Conservation (phyloP, 2,329 filamentous ascomycete genomes). For the Epichloe scottii region DNA sequence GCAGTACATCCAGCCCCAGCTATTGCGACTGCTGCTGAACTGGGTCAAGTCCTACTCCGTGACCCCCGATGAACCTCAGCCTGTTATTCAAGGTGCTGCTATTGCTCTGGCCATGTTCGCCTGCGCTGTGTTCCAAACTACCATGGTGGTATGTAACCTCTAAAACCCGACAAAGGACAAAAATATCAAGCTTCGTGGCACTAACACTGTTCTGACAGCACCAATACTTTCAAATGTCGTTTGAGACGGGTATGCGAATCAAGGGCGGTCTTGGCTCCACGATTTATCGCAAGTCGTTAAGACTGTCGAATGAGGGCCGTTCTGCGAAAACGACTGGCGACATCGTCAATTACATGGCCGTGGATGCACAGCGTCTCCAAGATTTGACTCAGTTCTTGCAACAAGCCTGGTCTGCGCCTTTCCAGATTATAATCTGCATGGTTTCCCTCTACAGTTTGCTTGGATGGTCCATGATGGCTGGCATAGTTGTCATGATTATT, state of each 20-base stretch:
- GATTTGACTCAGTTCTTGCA: constrained; percentile 93
- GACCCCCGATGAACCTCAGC: constrained; percentile 49
- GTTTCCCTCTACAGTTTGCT: constrained; percentile 90
- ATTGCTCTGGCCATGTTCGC: constrained; percentile 90
- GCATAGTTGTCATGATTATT: constrained; percentile 85
- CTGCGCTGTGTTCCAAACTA: constrained; percentile 75
- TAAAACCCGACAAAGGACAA: background rate
- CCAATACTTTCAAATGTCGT: constrained; percentile 93
- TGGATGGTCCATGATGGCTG: constrained; percentile 88
- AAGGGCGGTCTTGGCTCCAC: constrained; percentile 81
- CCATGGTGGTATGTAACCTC: constrained; percentile 46
- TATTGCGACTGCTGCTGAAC: constrained; percentile 69
- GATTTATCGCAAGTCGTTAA: constrained; percentile 86
- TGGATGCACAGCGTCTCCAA: constrained; percentile 89
- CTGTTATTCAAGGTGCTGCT: constrained; percentile 69
- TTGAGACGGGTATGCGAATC: constrained; percentile 93
- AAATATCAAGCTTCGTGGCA: background rate
- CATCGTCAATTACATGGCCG: constrained; percentile 99
- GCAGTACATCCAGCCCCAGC: constrained; percentile 82
- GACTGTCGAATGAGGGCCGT: constrained; percentile 84
- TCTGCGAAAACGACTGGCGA: constrained; percentile 85
- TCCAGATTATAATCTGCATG: constrained; percentile 95
- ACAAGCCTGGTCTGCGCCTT: constrained; percentile 91
- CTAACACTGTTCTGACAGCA: constrained; percentile 32
- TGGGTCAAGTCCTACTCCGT: constrained; percentile 69